Evolutionary conservation across 768 basidiomycete species (phyloP).

Genomic region (Xerocomus spinulosus): DNA sequence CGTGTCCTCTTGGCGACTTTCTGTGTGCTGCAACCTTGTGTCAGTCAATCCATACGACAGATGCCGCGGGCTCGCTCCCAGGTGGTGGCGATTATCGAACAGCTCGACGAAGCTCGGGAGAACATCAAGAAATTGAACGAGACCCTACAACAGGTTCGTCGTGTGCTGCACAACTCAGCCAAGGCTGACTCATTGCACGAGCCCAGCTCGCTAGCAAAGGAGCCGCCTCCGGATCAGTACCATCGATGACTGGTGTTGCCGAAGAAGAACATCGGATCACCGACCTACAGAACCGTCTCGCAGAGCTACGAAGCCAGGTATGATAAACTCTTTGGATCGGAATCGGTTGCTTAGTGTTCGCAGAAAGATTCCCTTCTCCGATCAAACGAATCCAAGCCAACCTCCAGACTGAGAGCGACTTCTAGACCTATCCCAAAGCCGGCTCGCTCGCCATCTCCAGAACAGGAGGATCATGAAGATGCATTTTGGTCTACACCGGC

Average conservation of each 20-base stretch:
- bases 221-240: constrained; percentile 14
- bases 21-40: constrained; percentile 29
- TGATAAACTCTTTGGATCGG: constrained; percentile 7
- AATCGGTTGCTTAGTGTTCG: background rate
- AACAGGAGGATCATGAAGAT: constrained; percentile 44
- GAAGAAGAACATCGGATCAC: constrained; percentile 41
- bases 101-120: constrained; percentile 34
- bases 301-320: constrained; percentile 38
- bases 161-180: constrained; percentile 1
- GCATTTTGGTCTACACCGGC: constrained; percentile 61
- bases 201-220: constrained; percentile 16
- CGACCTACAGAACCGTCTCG: constrained; percentile 40
- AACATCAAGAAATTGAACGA: constrained; percentile 35
- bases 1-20: constrained; percentile 25
- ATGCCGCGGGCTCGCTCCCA: constrained; percentile 49
- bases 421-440: constrained; percentile 12
- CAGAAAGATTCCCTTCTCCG: constrained; percentile 29
- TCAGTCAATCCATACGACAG: constrained; percentile 42
- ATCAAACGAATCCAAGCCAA: constrained; percentile 15
- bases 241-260: constrained; percentile 28
- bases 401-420: constrained; percentile 7
- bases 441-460: constrained; percentile 17
- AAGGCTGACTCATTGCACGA: background rate
- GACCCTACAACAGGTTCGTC: constrained; percentile 38
- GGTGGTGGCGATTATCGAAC: constrained; percentile 35